Base-by-base conservation (phyloP, 1,284 basidiomycete species). In the Clitocybe nebularis region DNA sequence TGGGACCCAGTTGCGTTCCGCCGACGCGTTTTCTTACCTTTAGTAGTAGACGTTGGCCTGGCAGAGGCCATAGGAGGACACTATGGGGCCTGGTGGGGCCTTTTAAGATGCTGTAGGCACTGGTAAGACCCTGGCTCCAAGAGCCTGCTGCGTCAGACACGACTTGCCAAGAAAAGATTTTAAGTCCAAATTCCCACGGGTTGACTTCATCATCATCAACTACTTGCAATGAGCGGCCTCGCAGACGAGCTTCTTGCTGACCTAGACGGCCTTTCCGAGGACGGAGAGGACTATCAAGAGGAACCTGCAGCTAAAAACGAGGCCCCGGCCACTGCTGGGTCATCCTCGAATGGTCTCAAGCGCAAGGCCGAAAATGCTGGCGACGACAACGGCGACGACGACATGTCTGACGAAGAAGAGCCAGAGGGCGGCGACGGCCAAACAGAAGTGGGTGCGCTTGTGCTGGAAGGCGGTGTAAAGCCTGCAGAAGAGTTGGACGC, bases 401-500 rank as follows among this genome's bases (percentile, higher is more conserved):
- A 74, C 7, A 80, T 76, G 50, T 66, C 70, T 6, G 57, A 52
- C 9, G 64, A 64, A 11, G 57, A 52, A 24, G 72, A 21, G 5
- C 71, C 62, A 21, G 71, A 68, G 6, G 69, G 57, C 8, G 68
- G 63, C 2, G 69, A 60, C 0, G 65, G 67, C 21, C 59, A 66
- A 26, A 64, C 64, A 17, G 70, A 71, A 16, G 63, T 72, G 4
- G 75, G 72, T 0, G 77, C 78, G 4, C 73, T 88, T n/a, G 82
- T 97, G 0, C 78, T 94, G 0, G 84, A 91, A 52, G 94, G 93
- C 4, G 95, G 95, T 3, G 74, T 95, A 2, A 81, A 81, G 51
- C 95, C 95, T 5, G 89, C 94, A 5, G 93, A 96, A 19, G 93
- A 98, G 64, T 71, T 98, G 32, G 92, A 96, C 60, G 82, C 76